Base-by-base conservation (phyloP, 768 basidiomycete genomes). In the Boletus barrowsii region DNA sequence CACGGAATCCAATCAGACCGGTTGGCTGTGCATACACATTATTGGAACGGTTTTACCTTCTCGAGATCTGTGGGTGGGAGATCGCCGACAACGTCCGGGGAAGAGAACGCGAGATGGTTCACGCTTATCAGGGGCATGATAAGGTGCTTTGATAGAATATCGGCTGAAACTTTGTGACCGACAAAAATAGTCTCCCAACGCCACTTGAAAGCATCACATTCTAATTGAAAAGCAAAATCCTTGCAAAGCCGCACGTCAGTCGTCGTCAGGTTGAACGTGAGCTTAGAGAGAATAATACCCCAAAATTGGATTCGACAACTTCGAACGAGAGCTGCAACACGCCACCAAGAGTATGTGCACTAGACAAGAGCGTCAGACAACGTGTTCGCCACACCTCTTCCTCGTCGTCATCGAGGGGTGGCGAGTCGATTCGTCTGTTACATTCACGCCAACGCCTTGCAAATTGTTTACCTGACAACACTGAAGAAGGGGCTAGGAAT, bases 121-220 rank as follows among this genome's bases (percentile, higher is more conserved):
- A 82, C 72, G 66, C 83, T 88, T 65, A 92, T 84, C 55, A 91
- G 76, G 8, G 90, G 90, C 56, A 86, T 73, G 57, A 91, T 83
- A 58, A 91, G 81, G 61, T 92, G 90, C 58, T 79, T 86, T 56
- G 90, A 91, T 48, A 92, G 76, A 51, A 90, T 74, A 47, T 88
- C 86, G 54, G 90, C 82, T 35, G 88, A 86, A 32, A 70, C 61
- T 67, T 76, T 84, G 66, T 83, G 74, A 9, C 88, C 87, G 36
- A 87, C 65, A 58, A 78, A 80, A 67, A 77, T 80, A 15, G 84
- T 79, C 68, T 91, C 87, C 90, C 90, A 92, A 72, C 80, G 77
- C 88, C 88, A 92, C 74, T 81, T 83, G 70, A 88, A 86, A 10
- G 71, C 66, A 22, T 79, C 77, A 55, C 76, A 80, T 61, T 81